Percentiles rank a stretch among this genome's conserved stretches.
phyloP scores from a whole-genome alignment of 768 basidiomycete genomes.

The Epithele typhae region DNA sequence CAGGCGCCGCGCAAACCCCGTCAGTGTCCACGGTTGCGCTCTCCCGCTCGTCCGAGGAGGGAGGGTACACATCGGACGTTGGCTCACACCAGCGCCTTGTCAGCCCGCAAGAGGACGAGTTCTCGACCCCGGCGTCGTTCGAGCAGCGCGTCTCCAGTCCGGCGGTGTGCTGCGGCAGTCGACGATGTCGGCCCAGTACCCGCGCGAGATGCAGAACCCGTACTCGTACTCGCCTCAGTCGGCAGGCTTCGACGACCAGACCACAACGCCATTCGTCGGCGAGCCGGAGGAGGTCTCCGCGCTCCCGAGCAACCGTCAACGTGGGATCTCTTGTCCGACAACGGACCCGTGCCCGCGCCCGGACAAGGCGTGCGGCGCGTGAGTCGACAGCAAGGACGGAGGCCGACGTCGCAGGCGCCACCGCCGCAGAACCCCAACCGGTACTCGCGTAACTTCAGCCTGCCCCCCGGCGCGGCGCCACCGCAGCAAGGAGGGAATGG shows the following conservation, averaged over 20 bases:
- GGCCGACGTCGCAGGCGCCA: constrained; percentile 57
- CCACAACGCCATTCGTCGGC: constrained; percentile 22
- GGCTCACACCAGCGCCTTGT: constrained; percentile 43
- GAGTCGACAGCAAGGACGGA: constrained; percentile 52
- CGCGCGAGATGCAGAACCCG: constrained; percentile 49
- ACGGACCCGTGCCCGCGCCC: constrained; percentile 76
- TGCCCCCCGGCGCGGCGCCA: constrained; percentile 76
- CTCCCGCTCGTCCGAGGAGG: constrained; percentile 43
- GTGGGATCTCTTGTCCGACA: constrained; percentile 80
- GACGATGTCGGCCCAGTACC: constrained; percentile 34
- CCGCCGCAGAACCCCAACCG: constrained; percentile 65
- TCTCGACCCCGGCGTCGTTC: constrained; percentile 22
- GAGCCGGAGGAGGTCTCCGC: constrained; percentile 34
- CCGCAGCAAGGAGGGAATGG: constrained; percentile 22
- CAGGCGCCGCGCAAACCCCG: constrained; percentile 21
- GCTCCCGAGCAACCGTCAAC: constrained; percentile 19
- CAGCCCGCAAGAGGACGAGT: constrained; percentile 26
- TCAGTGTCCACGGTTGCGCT: constrained; percentile 39
- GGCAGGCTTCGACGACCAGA: constrained; percentile 30
- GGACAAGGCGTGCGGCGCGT: constrained; percentile 82
- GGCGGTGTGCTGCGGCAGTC: constrained; percentile 38
- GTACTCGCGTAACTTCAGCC: constrained; percentile 60
- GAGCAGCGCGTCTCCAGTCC: constrained; percentile 38
- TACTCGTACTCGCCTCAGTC: constrained; percentile 46
- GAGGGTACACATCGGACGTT: constrained; percentile 30